Evolutionary conservation across 495 filamentous ascomycete genomes (phyloP), one percentile per base, ranked within the genome.

Genomic region (Ascodesmis nigricans): DNA sequence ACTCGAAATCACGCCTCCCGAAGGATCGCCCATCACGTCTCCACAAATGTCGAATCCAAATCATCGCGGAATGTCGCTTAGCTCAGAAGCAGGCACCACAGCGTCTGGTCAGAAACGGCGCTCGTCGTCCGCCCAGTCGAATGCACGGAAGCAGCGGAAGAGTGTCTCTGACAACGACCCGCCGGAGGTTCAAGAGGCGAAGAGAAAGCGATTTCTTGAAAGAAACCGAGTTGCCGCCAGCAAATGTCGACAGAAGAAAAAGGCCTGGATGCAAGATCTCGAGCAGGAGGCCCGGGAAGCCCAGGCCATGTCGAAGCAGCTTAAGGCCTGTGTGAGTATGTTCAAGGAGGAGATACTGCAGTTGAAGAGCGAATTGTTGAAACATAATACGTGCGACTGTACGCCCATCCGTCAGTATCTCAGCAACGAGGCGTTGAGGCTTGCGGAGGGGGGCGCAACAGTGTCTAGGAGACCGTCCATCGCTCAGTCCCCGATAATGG

Each of bases 241-340:
- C 54, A 91, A 90, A 45, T 90, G 80, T 49, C 68, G 81, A 2
- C 69, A 75, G 50, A 84, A 83, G 62, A 84, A 87, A 55, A 90
- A 84, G 52, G 66, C 72, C 42, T 73, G 69, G 52, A 70, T 71
- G 4, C 56, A 65, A 25, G 61, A 66, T 17, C 56, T 78, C 2
- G 69, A 77, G 40, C 53, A 58, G 22, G 55, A 53, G 14, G 51
- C 47, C 2, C 36, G 47, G 16, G 40, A 39, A 20, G 46, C 35
- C 0, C 47, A 49, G 33, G 21, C 26, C 3, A 15, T 31, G 24
- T 39, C 39, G 10, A 47, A 55, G 33, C 35, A 41, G 2, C 42
- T 55, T 5, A 27, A 40, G 13, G 34, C 37, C 19, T 40, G 38
- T 20, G 56, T 61, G 23, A 42, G 43, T 5, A 28, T 39, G 20